These are phyloP conservation scores for Alternaria infectoria DNA, from an alignment of 2,329 filamentous ascomycete species.

Conservation along the genomic window DNA sequence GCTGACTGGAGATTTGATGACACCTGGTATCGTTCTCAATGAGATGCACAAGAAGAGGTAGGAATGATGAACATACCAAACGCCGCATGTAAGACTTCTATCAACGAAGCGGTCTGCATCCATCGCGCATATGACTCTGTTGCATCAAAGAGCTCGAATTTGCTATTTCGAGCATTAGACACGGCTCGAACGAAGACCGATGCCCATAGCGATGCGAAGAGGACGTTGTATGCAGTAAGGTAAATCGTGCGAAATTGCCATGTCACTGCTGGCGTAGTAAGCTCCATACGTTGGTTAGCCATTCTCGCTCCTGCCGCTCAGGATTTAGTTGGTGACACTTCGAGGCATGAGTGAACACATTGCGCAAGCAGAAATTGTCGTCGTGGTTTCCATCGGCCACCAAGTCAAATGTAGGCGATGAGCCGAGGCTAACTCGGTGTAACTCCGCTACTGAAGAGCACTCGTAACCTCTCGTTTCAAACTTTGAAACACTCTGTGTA, in stretches of 20 bases:
- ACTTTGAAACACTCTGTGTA: not conserved
- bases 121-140: constrained; percentile 23
- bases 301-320: not conserved
- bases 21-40: constrained; percentile 10
- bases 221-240: constrained; percentile 29
- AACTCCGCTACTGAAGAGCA: not conserved
- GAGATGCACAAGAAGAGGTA: not conserved
- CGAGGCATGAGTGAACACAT: not conserved
- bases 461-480: not conserved
- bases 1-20: constrained; percentile 31
- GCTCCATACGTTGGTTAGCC: not conserved
- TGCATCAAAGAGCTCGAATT: constrained; percentile 14
- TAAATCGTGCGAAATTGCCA: constrained; percentile 17
- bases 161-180: not conserved
- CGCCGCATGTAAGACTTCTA: constrained; percentile 30
- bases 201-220: constrained; percentile 28
- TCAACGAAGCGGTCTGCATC: constrained; percentile 27
- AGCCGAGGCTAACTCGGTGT: constrained; percentile 10
- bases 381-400: not conserved
- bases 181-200: constrained; percentile 14
- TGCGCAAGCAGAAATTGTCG: constrained; percentile 3
- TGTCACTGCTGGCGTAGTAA: not conserved
- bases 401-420: constrained; percentile 7
- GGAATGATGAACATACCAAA: constrained; percentile 13
- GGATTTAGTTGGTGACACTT: not conserved